Evolutionary conservation across 768 basidiomycete genomes (phyloP).

Genomic region (Lentinula detonsa): DNA sequence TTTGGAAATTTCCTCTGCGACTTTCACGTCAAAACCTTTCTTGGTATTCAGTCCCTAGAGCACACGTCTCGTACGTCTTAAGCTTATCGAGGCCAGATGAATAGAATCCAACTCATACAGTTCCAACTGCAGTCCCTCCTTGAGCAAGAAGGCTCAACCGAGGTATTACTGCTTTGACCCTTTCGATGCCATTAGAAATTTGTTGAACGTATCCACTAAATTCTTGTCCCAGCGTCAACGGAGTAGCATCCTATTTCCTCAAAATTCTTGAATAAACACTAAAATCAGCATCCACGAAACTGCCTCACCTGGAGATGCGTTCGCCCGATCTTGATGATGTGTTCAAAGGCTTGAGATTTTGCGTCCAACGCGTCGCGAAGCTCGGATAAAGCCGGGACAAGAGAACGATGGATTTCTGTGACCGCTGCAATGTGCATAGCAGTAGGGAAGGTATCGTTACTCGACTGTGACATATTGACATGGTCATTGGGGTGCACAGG

Average conservation of each 20-base stretch:
- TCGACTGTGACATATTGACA: constrained; percentile 98
- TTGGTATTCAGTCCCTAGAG: constrained; percentile 91
- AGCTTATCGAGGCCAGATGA: neutral
- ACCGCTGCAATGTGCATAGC: constrained; percentile 99
- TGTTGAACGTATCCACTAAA: constrained; percentile 98
- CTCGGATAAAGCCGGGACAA: constrained; percentile 82
- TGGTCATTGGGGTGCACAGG: constrained; percentile 99
- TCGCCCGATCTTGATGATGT: constrained; percentile 97
- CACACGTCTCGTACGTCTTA: neutral
- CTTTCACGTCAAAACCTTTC: constrained; percentile 92
- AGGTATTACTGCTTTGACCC: constrained; percentile 76
- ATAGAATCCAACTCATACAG: constrained; percentile 38
- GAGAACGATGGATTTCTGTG: constrained; percentile 69
- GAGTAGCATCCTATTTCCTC: constrained; percentile 82
- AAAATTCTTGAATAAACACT: neutral
- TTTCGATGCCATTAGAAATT: constrained; percentile 82
- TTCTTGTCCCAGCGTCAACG: constrained; percentile 97
- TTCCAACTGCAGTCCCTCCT: constrained; percentile 98
- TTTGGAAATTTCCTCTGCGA: constrained; percentile 88
- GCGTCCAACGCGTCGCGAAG: constrained; percentile 79
- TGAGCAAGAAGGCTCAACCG: constrained; percentile 88
- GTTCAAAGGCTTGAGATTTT: constrained; percentile 78
- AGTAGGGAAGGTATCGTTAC: constrained; percentile 99
- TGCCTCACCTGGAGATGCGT: constrained; percentile 78
- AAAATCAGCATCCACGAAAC: too few species aligned